Conservation (phyloP, 2,329 filamentous ascomycete genomes). For the Aquanectria penicillioides region DNA sequence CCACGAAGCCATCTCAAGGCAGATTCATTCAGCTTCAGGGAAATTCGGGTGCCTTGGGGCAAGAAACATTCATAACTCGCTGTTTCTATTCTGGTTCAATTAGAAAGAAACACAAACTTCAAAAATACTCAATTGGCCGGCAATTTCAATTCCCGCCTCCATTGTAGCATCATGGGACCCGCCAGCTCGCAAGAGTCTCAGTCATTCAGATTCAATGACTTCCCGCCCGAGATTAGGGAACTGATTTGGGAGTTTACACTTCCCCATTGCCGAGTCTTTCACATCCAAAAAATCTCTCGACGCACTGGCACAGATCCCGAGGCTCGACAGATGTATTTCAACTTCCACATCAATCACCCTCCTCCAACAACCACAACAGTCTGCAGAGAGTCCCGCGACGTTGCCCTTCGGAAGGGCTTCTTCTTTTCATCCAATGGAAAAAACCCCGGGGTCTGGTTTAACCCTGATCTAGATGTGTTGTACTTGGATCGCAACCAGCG, state of each 20-base stretch:
- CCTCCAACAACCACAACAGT: constrained; percentile 32
- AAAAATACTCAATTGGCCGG: background rate
- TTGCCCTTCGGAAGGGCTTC: constrained; percentile 40
- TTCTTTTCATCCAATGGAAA: constrained; percentile 30
- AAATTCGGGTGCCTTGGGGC: constrained; percentile 29
- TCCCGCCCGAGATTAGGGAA: constrained; percentile 43
- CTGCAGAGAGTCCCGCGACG: constrained; percentile 41
- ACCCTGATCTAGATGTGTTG: constrained; percentile 39
- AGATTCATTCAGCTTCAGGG: constrained; percentile 16
- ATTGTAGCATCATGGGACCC: constrained; percentile 17
- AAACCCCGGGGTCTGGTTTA: constrained; percentile 39
- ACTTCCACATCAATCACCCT: constrained; percentile 36
- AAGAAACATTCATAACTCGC: background rate
- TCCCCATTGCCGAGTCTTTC: constrained; percentile 43
- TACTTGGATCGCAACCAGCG: constrained; percentile 44
- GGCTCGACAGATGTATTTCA: constrained; percentile 17
- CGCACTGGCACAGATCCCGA: background rate
- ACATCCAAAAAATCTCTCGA: constrained; percentile 33
- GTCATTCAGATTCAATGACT: constrained; percentile 19
- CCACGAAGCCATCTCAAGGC: constrained; percentile 19
- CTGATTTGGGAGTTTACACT: constrained; percentile 44
- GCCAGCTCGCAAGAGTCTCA: background rate
- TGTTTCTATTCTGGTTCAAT: background rate
- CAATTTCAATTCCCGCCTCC: background rate
- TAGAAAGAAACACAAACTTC: background rate